Conservation (phyloP, 1,284 basidiomycete species). For the Ceratobasidium sp. region DNA sequence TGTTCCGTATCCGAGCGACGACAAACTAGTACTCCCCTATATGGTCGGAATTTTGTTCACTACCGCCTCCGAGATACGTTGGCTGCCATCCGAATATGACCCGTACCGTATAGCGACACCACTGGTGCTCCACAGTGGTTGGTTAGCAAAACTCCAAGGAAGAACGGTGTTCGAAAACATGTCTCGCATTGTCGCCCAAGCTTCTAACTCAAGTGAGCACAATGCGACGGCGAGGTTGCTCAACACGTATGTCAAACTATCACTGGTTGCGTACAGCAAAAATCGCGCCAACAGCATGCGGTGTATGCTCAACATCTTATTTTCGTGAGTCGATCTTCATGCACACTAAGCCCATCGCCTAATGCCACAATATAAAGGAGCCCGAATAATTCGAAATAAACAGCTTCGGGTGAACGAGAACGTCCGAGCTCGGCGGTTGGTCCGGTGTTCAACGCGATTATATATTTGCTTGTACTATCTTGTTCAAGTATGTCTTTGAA, state of each 20-base stretch:
- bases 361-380: too few species aligned
- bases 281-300: too few species aligned
- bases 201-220: not conserved
- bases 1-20: constrained; percentile 55
- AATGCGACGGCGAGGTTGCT: not conserved
- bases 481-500: too few species aligned
- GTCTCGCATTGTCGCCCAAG: constrained; percentile 43
- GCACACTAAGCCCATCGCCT: too few species aligned
- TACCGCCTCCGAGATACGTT: constrained; percentile 36
- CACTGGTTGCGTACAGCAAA: too few species aligned
- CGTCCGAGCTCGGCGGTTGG: too few species aligned
- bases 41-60: constrained; percentile 53
- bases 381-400: too few species aligned
- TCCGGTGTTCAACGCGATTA: too few species aligned
- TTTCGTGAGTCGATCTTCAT: constrained; percentile 1
- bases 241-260: constrained; percentile 42
- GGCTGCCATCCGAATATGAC: constrained; percentile 5
- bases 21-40: constrained; percentile 59
- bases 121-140: constrained; percentile 56
- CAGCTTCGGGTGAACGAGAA: too few species aligned
- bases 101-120: constrained; percentile 48
- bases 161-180: constrained; percentile 48
- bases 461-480: too few species aligned
- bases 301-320: too few species aligned
- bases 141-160: constrained; percentile 53